These are phyloP conservation scores for Alternaria gansuensis DNA, from an alignment of 2,329 filamentous ascomycete species.

Conservation along the genomic window DNA sequence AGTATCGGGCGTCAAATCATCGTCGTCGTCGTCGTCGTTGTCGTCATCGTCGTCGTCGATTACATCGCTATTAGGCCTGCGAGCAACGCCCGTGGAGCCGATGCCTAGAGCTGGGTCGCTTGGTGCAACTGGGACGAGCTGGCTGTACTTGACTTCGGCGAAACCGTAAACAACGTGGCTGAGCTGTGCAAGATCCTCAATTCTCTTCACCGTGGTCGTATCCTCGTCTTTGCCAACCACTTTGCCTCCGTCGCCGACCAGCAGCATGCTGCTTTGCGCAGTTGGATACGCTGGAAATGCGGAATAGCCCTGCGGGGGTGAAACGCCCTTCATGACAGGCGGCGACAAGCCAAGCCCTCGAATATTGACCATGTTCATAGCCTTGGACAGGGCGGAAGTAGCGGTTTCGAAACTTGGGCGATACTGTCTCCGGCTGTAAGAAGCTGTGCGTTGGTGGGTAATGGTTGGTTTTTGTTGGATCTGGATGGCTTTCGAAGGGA, in stretches of 20 bases:
- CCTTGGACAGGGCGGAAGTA: constrained; percentile 92
- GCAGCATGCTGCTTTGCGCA: constrained; percentile 72
- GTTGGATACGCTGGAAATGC: constrained; percentile 87
- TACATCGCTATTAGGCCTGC: constrained; percentile 57
- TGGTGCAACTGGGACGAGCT: constrained; percentile 88
- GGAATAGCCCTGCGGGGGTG: constrained; percentile 76
- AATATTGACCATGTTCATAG: constrained; percentile 89
- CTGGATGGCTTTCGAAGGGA: constrained; percentile 77
- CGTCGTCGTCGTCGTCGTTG: constrained; percentile 56
- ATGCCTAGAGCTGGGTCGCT: constrained; percentile 73
- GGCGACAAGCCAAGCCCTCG: constrained; percentile 75
- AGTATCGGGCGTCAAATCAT: constrained; percentile 83
- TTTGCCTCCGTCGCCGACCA: constrained; percentile 69
- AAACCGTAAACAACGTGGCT: constrained; percentile 98
- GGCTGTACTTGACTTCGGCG: constrained; percentile 97
- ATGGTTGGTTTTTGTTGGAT: constrained; percentile 71
- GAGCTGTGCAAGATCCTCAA: constrained; percentile 90
- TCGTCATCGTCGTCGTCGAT: constrained; percentile 60
- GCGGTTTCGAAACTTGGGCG: constrained; percentile 77
- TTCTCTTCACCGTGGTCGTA: constrained; percentile 75
- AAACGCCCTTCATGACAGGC: constrained; percentile 68
- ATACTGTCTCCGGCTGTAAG: constrained; percentile 81
- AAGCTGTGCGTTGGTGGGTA: constrained; percentile 75
- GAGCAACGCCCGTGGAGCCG: constrained; percentile 59
- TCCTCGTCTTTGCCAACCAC: constrained; percentile 77